Evolutionary conservation across 306 rosid genomes (phyloP).

Genomic region (Medicago arabica): DNA sequence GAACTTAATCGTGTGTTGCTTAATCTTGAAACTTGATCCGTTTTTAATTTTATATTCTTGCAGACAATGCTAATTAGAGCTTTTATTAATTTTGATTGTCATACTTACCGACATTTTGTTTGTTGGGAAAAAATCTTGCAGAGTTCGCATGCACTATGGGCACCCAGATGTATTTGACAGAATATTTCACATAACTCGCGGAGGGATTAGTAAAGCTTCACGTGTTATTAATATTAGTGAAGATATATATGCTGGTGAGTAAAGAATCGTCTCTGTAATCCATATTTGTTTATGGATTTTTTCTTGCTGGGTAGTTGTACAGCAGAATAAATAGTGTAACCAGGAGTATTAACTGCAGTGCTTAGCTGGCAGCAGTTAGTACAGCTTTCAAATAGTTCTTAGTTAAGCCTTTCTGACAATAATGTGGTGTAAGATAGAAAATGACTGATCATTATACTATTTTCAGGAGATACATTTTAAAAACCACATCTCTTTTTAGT

Average conservation of each 20-base stretch:
- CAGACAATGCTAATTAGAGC: constrained; percentile 6
- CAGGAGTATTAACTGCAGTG: background rate
- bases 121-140: constrained; percentile 49
- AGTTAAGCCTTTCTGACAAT: constrained; percentile 1
- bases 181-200: constrained; percentile 90
- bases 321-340: background rate
- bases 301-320: constrained; percentile 4
- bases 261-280: constrained; percentile 4
- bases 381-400: background rate
- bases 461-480: background rate
- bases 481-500: background rate
- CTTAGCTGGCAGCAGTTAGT: background rate
- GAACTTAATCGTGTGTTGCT: background rate
- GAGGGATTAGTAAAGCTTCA: constrained; percentile 97
- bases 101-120: constrained; percentile 6
- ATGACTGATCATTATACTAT: constrained; percentile 22
- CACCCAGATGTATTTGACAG: constrained; percentile 99
- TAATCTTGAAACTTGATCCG: background rate
- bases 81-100: constrained; percentile 11
- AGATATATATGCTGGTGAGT: constrained; percentile 89
- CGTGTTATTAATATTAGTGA: constrained; percentile 97
- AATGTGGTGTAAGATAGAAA: background rate
- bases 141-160: constrained; percentile 99
- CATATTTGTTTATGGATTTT: constrained; percentile 3
- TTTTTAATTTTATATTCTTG: constrained; percentile 20